These are phyloP conservation scores for Backusella macrospora DNA, from an alignment of 192 early-diverging fungal genomes.

Conservation along the genomic window DNA sequence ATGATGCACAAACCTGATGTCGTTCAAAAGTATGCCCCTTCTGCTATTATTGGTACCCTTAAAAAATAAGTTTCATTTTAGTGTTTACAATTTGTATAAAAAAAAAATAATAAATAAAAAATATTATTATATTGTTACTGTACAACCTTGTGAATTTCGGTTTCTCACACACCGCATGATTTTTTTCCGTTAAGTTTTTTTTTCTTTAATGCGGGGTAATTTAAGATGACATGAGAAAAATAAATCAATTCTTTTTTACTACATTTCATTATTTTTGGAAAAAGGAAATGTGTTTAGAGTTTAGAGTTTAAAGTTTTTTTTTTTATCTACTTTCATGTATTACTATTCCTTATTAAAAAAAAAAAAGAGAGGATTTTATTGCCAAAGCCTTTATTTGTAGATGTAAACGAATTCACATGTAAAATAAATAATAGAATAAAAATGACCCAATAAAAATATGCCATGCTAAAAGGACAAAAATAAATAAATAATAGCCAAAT, in stretches of 20 bases:
- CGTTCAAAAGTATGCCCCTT: slow-evolving; percentile 68
- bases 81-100: slow-evolving; percentile 29
- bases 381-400: not conserved
- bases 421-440: slow-evolving; percentile 3
- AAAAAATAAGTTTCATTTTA: slow-evolving; percentile 31
- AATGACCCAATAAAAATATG: not conserved
- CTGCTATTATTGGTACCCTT: slow-evolving; percentile 43
- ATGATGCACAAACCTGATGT: slow-evolving; percentile 86
- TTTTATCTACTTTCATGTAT: not conserved
- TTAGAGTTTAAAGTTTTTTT: not conserved
- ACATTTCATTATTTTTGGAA: not conserved
- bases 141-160: slow-evolving; percentile 2
- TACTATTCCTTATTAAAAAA: not conserved
- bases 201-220: slow-evolving; percentile 16
- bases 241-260: slow-evolving; percentile 1
- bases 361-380: not conserved
- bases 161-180: slow-evolving; percentile 14
- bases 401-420: slow-evolving; percentile 11
- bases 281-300: not conserved
- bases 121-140: slow-evolving; percentile 13
- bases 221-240: slow-evolving; percentile 8
- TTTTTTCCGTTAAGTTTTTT: slow-evolving; percentile 12
- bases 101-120: not conserved
- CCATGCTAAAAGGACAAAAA: not conserved
- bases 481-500: not conserved